Conservation (phyloP, 2,329 filamentous ascomycete species). For the Paecilomyces fulvus region DNA sequence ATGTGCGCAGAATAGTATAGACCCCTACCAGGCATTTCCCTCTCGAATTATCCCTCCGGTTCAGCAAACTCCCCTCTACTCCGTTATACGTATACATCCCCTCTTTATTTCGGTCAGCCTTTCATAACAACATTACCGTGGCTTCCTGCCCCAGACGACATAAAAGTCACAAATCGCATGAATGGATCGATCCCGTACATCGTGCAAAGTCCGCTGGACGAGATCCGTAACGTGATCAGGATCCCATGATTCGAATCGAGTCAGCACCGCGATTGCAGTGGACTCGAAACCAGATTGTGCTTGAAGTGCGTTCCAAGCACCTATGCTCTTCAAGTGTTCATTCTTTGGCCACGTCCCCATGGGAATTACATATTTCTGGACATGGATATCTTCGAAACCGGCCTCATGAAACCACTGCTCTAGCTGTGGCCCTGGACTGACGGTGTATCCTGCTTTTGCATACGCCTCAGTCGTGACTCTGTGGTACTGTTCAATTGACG, state of each 20-base stretch:
- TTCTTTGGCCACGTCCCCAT: neutral
- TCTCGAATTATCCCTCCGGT: neutral
- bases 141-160: neutral
- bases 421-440: neutral
- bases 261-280: neutral
- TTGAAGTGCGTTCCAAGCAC: neutral
- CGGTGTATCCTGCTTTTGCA: neutral
- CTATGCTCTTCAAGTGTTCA: neutral
- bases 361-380: constrained; percentile 2
- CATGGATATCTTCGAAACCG: constrained; percentile 4
- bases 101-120: neutral
- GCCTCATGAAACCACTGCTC: constrained; percentile 5
- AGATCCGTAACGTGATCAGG: neutral
- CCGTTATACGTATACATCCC: neutral
- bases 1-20: too few relatives aligned
- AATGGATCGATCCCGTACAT: neutral
- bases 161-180: neutral
- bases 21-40: too few relatives aligned
- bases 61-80: neutral
- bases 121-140: neutral
- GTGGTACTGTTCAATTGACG: neutral
- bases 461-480: neutral
- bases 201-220: neutral
- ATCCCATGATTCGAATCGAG: neutral
- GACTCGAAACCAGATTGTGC: neutral